phyloP scores from a whole-genome alignment of 1,284 basidiomycete genomes.

The Ustilago tritici region DNA sequence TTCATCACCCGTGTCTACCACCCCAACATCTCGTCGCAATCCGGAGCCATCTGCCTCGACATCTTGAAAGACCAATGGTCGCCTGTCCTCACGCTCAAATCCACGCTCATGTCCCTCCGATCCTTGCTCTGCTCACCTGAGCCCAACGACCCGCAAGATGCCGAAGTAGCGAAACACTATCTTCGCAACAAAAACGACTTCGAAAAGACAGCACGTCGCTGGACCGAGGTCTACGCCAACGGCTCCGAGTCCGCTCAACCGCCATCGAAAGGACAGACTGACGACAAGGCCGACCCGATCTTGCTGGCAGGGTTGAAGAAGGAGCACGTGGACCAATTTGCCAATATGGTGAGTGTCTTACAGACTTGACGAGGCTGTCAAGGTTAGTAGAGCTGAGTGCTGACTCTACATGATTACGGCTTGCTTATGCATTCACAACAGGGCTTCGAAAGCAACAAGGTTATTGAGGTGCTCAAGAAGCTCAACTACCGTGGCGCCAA shows the following conservation, averaged over 20 bases:
- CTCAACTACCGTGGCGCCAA: slow-evolving; percentile 90
- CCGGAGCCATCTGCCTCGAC: slow-evolving; percentile 87
- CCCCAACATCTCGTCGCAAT: slow-evolving; percentile 94
- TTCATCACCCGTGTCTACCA: slow-evolving; percentile 84
- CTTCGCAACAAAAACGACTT: slow-evolving; percentile 87
- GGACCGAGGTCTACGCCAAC: slow-evolving; percentile 73
- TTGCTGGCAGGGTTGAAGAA: slow-evolving; percentile 72
- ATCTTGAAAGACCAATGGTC: slow-evolving; percentile 75
- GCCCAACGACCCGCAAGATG: slow-evolving; percentile 97
- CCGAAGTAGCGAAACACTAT: slow-evolving; percentile 92
- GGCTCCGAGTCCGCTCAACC: slow-evolving; percentile 48
- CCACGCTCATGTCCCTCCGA: slow-evolving; percentile 94
- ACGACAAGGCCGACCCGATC: slow-evolving; percentile 64
- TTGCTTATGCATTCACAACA: slow-evolving; percentile 6
- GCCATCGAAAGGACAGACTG: slow-evolving; percentile 43
- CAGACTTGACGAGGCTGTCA: neutral
- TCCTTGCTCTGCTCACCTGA: slow-evolving; percentile 95
- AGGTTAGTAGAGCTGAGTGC: neutral
- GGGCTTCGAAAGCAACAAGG: slow-evolving; percentile 79
- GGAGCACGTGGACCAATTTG: slow-evolving; percentile 72
- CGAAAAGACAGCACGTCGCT: slow-evolving; percentile 91
- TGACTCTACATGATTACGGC: neutral
- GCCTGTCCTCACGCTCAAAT: slow-evolving; percentile 83
- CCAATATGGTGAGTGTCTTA: slow-evolving; percentile 58
- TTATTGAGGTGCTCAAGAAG: slow-evolving; percentile 87